Percentiles rank a stretch among this genome's conserved stretches.
Evolutionary conservation across 371 early-diverging fungal species (phyloP).

Genomic region (Circinella umbellata): DNA sequence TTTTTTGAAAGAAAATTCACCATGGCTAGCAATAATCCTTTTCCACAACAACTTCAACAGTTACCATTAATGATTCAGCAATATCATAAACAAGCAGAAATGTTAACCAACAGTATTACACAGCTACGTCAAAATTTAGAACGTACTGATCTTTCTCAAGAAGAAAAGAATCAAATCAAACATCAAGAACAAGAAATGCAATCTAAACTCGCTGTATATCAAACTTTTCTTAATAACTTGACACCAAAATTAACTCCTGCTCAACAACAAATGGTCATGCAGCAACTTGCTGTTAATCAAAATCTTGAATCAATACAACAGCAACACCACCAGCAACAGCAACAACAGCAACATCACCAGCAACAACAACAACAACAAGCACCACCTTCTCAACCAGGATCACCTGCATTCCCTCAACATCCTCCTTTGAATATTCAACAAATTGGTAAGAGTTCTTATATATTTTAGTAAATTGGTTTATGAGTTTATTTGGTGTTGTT

Average conservation of each 20-base stretch:
- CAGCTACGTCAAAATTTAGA: constrained; percentile 38
- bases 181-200: constrained; percentile 24
- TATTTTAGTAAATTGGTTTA: not conserved
- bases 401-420: constrained; percentile 17
- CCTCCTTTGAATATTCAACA: not conserved
- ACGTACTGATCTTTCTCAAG: constrained; percentile 35
- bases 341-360: not conserved
- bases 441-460: not conserved
- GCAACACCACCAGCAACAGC: constrained; percentile 5
- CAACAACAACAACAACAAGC: too few species aligned
- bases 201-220: constrained; percentile 21
- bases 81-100: constrained; percentile 7
- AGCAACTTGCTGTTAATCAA: constrained; percentile 5
- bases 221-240: constrained; percentile 4
- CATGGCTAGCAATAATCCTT: constrained; percentile 1
- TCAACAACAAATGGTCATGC: constrained; percentile 9
- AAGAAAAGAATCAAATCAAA: constrained; percentile 31
- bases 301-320: not conserved
- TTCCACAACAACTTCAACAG: not conserved
- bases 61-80: constrained; percentile 5
- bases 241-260: constrained; percentile 11
- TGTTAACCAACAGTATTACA: constrained; percentile 12
- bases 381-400: constrained; percentile 5
- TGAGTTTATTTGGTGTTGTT: not conserved
- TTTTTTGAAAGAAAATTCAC: too few species aligned